A percentile compares a stretch with the other conserved stretches of the same genome.
Conservation (phyloP, 768 basidiomycete genomes). For the Panaeolus cyanescens region DNA sequence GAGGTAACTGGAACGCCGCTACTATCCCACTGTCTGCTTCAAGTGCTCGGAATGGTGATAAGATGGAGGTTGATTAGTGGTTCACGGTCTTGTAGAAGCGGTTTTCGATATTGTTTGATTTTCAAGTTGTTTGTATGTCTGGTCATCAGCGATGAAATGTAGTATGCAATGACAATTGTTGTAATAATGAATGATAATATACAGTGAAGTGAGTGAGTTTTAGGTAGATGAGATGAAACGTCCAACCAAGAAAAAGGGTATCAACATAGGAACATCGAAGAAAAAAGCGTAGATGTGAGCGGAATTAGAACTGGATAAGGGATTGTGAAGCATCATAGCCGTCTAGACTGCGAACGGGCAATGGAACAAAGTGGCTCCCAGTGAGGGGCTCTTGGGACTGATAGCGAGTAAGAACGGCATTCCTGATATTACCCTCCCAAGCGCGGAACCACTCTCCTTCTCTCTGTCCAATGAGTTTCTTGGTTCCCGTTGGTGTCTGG, state of each 20-base stretch:
- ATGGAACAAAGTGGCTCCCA: slow-evolving; percentile 5
- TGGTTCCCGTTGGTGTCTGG: slow-evolving; percentile 34
- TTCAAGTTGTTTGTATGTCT: not conserved
- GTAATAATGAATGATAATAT: not conserved
- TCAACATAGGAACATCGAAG: not conserved
- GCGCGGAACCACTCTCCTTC: slow-evolving; percentile 81
- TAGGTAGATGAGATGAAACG: not conserved
- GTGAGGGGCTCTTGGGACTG: slow-evolving; percentile 37
- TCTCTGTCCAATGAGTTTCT: slow-evolving; percentile 53
- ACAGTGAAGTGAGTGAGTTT: not conserved
- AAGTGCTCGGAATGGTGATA: slow-evolving; percentile 5
- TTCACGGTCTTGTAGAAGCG: not conserved
- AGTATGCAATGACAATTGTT: not conserved
- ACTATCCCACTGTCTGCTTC: not conserved
- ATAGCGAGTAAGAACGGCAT: slow-evolving; percentile 52
- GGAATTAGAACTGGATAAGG: not conserved
- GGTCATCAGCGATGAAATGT: not conserved
- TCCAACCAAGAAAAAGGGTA: not conserved
- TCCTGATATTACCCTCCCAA: slow-evolving; percentile 72
- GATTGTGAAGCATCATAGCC: slow-evolving; percentile 21
- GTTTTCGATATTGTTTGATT: not conserved
- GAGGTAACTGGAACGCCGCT: slow-evolving; percentile 80
- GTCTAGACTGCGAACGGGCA: slow-evolving; percentile 22
- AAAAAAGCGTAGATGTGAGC: not conserved
- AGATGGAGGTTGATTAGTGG: slow-evolving; percentile 19